Base-by-base conservation (phyloP, 2,329 filamentous ascomycete genomes). In the Penicillium sp. region DNA sequence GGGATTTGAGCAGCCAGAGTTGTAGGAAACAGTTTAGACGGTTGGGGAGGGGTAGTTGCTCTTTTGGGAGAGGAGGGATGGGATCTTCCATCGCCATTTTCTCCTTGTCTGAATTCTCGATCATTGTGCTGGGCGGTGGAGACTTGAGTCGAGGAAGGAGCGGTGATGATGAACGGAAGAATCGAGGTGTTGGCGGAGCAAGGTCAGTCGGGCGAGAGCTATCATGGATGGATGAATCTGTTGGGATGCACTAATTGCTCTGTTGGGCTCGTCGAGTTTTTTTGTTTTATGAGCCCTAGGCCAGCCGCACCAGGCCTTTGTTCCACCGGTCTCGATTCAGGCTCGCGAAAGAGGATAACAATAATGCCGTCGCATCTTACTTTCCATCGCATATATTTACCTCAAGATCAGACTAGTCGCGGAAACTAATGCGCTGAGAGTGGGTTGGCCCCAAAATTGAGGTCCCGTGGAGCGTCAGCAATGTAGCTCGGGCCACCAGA, bases 1-100 rank as follows among this genome's bases (percentile, higher is more conserved):
- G 47, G 21, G 45, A 43, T 47, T 67, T 69, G 37, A 67, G 33
- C 10, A 57, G 21, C 65, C 64, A 69, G 45, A 67, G 58, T 44
- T 55, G 50, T 19, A 67, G 19, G 50, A 65, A 66, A 55, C 63
- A 67, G 43, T 57, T 61, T 11, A 64, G 4, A 2, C 62, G 63
- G 49, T 65, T 60, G 10, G 14, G 14, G 21, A 65, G 29, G 4
- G 60, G 27, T 13, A 65, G 44, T 37, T 54, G 60, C 35, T 54
- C 55, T 57, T 65, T 65, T 4, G 51, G 57, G 26, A 64, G 55
- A 10, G 61, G 56, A 33, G 52, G 45, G 4, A 56, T 26, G 0
- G 44, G 44, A 1, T 27, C 31, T 11, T 19, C 25, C 26, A 31
- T 29, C 14, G 14, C 25, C 10, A 11, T 11, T 21, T 3, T 9